phyloP scores from a whole-genome alignment of 2,329 filamentous ascomycete genomes.

The Neonectria hederae region DNA sequence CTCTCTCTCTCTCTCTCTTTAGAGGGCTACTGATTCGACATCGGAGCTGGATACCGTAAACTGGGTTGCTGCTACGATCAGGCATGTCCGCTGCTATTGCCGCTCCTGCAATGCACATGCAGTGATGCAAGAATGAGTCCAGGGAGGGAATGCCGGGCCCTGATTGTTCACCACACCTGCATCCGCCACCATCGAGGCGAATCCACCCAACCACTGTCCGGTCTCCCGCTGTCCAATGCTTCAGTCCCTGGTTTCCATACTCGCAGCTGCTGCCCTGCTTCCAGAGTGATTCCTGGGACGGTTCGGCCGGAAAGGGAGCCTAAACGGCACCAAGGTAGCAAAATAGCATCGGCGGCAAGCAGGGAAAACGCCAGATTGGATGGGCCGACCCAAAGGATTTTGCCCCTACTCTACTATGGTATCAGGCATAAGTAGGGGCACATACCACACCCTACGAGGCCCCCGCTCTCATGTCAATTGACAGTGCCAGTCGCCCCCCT shows the following conservation, averaged over 20 bases:
- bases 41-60: background rate
- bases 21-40: background rate
- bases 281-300: background rate
- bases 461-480: too few relatives aligned
- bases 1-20: background rate
- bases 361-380: background rate
- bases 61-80: background rate
- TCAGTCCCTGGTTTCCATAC: background rate
- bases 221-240: background rate
- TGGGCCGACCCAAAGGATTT: background rate
- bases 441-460: too few relatives aligned
- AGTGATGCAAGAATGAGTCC: constrained; percentile 34
- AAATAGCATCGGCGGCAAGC: background rate
- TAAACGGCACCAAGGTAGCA: background rate
- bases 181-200: constrained; percentile 23
- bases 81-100: constrained; percentile 10
- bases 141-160: constrained; percentile 25
- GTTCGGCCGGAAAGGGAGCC: background rate
- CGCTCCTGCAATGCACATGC: constrained; percentile 35
- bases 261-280: background rate
- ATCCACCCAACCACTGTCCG: constrained; percentile 5
- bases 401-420: too few relatives aligned
- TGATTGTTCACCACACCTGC: constrained; percentile 8
- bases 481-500: too few relatives aligned
- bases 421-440: too few relatives aligned